Percentiles rank a stretch among this genome's conserved stretches.
phyloP scores from a whole-genome alignment of 129 eudicot genomes.

The Helichrysum umbraculigerum region DNA sequence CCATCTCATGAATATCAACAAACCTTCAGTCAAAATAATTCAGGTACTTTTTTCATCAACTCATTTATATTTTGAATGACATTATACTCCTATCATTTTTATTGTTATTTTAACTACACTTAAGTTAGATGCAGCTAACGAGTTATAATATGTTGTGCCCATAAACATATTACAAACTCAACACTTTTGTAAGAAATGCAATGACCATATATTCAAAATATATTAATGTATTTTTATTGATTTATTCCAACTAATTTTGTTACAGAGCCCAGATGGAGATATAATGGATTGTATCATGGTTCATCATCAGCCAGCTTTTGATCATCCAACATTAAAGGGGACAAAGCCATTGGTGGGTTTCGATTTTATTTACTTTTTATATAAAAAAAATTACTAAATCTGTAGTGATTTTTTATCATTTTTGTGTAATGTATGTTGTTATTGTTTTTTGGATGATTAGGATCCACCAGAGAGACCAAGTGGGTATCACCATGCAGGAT shows the following conservation, averaged over 20 bases:
- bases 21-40: conserved; percentile 75
- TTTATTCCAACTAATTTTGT: conserved; percentile 2
- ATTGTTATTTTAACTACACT: neutral
- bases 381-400: neutral
- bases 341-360: conserved; percentile 74
- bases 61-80: too few relatives aligned
- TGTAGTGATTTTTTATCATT: neutral
- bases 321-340: conserved; percentile 87
- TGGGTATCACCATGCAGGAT: conserved; percentile 38
- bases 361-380: neutral
- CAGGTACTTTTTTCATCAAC: too few relatives aligned
- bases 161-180: too few relatives aligned
- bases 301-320: conserved; percentile 96
- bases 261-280: conserved; percentile 96
- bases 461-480: conserved; percentile 50
- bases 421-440: neutral
- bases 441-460: neutral
- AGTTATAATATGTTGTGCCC: too few relatives aligned
- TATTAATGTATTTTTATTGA: too few relatives aligned
- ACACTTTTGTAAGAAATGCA: too few relatives aligned
- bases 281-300: conserved; percentile 72
- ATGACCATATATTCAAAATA: too few relatives aligned
- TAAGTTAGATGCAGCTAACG: too few relatives aligned
- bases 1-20: conserved; percentile 77
- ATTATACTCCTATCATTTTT: too few relatives aligned